Evolutionary conservation across 2,329 filamentous ascomycete genomes (phyloP).

Genomic region (Neonectria faginata): DNA sequence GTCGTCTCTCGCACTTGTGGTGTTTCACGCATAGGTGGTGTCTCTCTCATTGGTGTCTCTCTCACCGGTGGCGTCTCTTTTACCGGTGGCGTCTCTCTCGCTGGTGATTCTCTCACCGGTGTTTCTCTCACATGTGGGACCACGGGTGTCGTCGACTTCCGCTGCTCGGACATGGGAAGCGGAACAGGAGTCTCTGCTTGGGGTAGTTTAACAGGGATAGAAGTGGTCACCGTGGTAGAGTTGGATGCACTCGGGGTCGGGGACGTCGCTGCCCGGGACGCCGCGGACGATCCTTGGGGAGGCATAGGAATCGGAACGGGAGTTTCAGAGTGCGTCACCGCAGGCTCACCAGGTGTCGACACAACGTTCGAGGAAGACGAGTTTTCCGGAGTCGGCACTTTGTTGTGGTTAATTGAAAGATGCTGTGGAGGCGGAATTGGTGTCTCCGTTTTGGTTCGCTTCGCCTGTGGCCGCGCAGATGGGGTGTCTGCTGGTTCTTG

Average conservation of each 20-base stretch:
- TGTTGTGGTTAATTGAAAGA: conserved; percentile 46
- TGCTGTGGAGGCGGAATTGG: conserved; percentile 63
- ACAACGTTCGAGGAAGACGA: conserved; percentile 36
- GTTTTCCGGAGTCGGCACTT: conserved; percentile 42
- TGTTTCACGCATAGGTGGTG: neutral
- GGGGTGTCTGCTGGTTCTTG: conserved; percentile 46
- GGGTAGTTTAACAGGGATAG: conserved; percentile 48
- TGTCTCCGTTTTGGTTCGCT: conserved; percentile 69
- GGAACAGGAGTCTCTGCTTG: conserved; percentile 53
- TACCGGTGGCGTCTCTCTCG: neutral
- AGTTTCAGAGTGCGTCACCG: conserved; percentile 53
- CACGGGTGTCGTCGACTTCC: conserved; percentile 50
- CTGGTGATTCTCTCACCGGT: conserved; percentile 19
- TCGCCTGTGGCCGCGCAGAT: conserved; percentile 55
- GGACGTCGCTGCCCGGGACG: conserved; percentile 48
- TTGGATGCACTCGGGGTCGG: conserved; percentile 45
- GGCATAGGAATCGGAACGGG: conserved; percentile 56
- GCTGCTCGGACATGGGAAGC: conserved; percentile 50
- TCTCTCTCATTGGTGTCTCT: conserved; percentile 34
- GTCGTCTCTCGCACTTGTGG: conserved; percentile 42
- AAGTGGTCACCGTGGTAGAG: conserved; percentile 41
- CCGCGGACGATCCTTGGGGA: conserved; percentile 43
- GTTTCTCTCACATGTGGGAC: conserved; percentile 46
- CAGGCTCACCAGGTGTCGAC: conserved; percentile 34
- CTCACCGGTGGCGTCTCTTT: conserved; percentile 12